Evolutionary conservation across 805 yeast genomes (phyloP).

Genomic region (Wickerhamomyces chaumierensis): DNA sequence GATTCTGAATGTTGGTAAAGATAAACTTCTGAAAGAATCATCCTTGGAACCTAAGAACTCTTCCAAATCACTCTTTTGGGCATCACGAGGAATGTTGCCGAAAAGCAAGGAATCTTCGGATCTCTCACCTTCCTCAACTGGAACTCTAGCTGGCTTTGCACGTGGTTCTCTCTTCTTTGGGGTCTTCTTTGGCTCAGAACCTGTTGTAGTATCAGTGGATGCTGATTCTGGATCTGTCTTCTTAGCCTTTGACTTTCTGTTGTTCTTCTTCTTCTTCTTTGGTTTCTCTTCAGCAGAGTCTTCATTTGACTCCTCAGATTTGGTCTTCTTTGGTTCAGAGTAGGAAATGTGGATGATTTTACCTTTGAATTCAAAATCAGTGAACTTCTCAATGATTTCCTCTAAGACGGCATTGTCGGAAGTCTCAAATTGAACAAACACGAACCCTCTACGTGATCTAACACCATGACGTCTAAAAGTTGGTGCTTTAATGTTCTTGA

Average conservation of each 20-base stretch:
- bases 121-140: conserved; percentile 26
- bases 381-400: conserved; percentile 29
- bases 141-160: conserved; percentile 19
- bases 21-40: conserved; percentile 44
- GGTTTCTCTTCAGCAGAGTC: background rate
- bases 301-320: background rate
- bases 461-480: conserved; percentile 25
- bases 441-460: conserved; percentile 49
- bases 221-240: background rate
- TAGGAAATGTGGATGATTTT: conserved; percentile 39
- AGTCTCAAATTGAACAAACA: conserved; percentile 30
- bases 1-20: conserved; percentile 42
- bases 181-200: conserved; percentile 5
- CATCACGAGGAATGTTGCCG: conserved; percentile 51
- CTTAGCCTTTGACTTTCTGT: no score
- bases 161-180: conserved; percentile 1
- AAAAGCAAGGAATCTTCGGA: conserved; percentile 45
- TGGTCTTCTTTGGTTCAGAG: conserved; percentile 31
- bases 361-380: conserved; percentile 32
- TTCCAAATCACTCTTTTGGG: conserved; percentile 40
- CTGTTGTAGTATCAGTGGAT: conserved; percentile 3
- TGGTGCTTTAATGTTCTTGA: conserved; percentile 42
- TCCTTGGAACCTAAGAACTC: conserved; percentile 34
- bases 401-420: conserved; percentile 25
- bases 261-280: no score